A percentile compares a stretch with the other conserved stretches of the same genome.
Conservation (phyloP, 1,139 yeast genomes). For the Casaregolazyma suthepensis region DNA sequence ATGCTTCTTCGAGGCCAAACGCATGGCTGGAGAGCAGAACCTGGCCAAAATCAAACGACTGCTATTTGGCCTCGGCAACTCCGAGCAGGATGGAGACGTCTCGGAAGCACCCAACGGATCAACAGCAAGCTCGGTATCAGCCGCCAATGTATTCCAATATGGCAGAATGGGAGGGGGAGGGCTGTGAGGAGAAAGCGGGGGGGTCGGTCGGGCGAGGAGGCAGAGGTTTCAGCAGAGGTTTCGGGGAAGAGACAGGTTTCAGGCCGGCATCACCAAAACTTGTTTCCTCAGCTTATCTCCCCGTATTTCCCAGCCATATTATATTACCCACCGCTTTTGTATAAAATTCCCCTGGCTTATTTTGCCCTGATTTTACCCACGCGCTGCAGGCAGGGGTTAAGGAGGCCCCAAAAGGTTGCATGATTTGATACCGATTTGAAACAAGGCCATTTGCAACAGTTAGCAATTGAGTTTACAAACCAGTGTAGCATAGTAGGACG, state of each 20-base stretch:
- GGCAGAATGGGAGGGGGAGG: slow-evolving; percentile 31
- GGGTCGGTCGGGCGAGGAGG: too few relatives aligned
- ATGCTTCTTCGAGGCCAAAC: slow-evolving; percentile 46
- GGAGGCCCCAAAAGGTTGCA: background rate
- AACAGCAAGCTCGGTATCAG: slow-evolving; percentile 10
- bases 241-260: too few relatives aligned
- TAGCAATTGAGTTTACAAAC: too few relatives aligned
- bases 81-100: slow-evolving; percentile 7
- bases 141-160: slow-evolving; percentile 30
- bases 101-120: slow-evolving; percentile 7
- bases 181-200: background rate
- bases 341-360: background rate
- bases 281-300: too few relatives aligned
- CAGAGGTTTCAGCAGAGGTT: too few relatives aligned
- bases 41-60: slow-evolving; percentile 27
- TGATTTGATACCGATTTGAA: background rate
- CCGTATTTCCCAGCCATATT: too few relatives aligned
- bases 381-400: background rate
- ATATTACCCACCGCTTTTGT: background rate
- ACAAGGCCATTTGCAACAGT: too few relatives aligned
- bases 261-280: too few relatives aligned
- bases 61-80: slow-evolving; percentile 34
- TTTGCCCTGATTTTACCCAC: background rate
- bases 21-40: slow-evolving; percentile 33
- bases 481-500: too few relatives aligned